Base-by-base conservation (phyloP, 2,329 filamentous ascomycete genomes). In the Fusarium subtropicale region DNA sequence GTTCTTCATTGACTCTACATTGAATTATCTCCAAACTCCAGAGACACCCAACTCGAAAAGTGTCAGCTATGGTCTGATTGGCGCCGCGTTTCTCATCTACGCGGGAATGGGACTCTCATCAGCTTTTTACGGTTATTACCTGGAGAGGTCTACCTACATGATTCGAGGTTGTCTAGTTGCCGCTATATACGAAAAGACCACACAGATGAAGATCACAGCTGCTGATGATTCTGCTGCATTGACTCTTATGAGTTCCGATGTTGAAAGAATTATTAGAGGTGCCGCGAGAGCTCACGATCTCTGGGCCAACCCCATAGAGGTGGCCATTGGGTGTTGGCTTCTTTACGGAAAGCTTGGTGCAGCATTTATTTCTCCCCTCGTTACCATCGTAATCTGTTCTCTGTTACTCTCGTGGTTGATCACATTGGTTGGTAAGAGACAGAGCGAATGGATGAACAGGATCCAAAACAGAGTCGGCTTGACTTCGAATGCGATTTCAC, bases 181-280 rank as follows among this genome's bases (percentile, higher is more conserved):
- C 0, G 74, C 72, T 5, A 73, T 82, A 3, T 82, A 80, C 47
- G 65, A 64, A 13, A 78, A 80, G 60, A 79, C 77, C 1, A 77
- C 75, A 0, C 65, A 68, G 16, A 66, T 78, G n/a, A 76, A 76
- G 9, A 58, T 78, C 5, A 76, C 75, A 0, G 70, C 75, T 0
- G 73, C 78, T 5, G 78, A 81, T 34, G 78, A 82, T n/a, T 76
- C 79, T 5, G 79, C 81, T 0, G 78, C 82, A 0, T 65, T 85
- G 44, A 84, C 83, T 0, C 75, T 85, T 5, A 85, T 85, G 83
- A 83, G 78, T 57, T 79, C 81, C 5, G 84, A 86, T 48, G 75
- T 85, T 12, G 83, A 84, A 59, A 77, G 79, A 7, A 79, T 85
- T 5, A 71, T 76, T 3, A 45, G 68, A 1, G 82, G 80, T 1